A percentile compares a stretch with the other conserved stretches of the same genome.
Conservation (phyloP, 768 basidiomycete genomes). For the Grammothele lineata region DNA sequence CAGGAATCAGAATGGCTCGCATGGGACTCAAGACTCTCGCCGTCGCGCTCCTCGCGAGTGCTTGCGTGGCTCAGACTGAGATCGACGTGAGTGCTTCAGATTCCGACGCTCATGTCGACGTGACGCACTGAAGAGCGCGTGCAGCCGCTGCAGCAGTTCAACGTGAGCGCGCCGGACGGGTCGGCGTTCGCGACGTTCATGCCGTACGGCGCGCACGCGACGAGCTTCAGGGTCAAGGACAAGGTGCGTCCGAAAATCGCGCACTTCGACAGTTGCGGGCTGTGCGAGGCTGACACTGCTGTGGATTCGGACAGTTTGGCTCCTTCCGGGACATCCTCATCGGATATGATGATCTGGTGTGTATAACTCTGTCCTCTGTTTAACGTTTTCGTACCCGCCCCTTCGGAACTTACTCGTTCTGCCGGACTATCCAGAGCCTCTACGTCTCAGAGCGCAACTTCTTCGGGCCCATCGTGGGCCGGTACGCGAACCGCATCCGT, state of each 20-base stretch:
- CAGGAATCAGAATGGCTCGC: too few species aligned
- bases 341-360: background rate
- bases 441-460: background rate
- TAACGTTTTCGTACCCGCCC: background rate
- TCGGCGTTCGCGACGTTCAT: background rate
- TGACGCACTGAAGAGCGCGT: too few species aligned
- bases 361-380: background rate
- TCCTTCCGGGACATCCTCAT: background rate
- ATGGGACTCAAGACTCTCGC: too few species aligned
- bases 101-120: too few species aligned
- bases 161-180: background rate
- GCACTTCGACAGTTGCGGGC: background rate
- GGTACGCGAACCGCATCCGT: conserved; percentile 9
- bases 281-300: too few species aligned
- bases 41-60: too few species aligned
- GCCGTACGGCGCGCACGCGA: background rate
- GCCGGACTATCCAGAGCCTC: background rate
- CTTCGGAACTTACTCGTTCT: background rate
- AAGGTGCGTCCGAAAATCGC: background rate
- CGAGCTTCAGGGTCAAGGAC: conserved; percentile 3
- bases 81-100: too few species aligned
- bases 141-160: background rate
- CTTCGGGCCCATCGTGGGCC: conserved; percentile 1
- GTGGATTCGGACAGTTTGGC: background rate
- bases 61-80: too few species aligned